Conservation (phyloP, 1,139 yeast species). For the Petasospora fabianii region DNA sequence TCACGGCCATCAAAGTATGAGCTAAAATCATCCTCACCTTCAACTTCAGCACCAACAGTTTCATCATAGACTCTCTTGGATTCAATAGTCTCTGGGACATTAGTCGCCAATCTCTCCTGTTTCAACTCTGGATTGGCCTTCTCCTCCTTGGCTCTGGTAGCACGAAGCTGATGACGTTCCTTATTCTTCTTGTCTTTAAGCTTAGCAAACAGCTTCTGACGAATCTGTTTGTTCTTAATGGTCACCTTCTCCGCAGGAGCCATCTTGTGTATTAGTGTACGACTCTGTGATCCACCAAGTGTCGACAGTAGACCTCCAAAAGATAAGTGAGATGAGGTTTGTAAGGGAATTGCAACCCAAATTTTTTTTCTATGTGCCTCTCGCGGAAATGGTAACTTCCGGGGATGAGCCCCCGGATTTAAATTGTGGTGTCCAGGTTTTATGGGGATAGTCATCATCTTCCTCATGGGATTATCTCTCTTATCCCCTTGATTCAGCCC, state of each 20-base stretch:
- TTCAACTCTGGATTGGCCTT: conserved; percentile 74
- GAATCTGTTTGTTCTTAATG: conserved; percentile 70
- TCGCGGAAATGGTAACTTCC: conserved; percentile 4
- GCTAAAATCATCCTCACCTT: conserved; percentile 77
- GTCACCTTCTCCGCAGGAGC: conserved; percentile 28
- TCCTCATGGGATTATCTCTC: background rate
- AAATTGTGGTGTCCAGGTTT: background rate
- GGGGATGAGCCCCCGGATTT: conserved; percentile 6
- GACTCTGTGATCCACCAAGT: too few relatives aligned
- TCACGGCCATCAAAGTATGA: conserved; percentile 57
- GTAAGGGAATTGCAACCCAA: background rate
- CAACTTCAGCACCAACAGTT: conserved; percentile 60
- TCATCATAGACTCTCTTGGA: conserved; percentile 87
- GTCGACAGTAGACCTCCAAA: too few relatives aligned
- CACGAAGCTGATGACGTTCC: conserved; percentile 70
- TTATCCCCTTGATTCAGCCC: background rate
- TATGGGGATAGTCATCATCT: too few relatives aligned
- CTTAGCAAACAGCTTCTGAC: conserved; percentile 76
- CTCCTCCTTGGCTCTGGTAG: conserved; percentile 80
- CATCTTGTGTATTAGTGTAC: conserved; percentile 21
- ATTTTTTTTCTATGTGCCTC: conserved; percentile 1
- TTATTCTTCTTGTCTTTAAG: conserved; percentile 73
- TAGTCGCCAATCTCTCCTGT: conserved; percentile 72
- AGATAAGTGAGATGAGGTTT: background rate
- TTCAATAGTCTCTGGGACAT: conserved; percentile 87